Conservation (phyloP, 2,329 filamentous ascomycete species). For the Acrocalymma vagum region DNA sequence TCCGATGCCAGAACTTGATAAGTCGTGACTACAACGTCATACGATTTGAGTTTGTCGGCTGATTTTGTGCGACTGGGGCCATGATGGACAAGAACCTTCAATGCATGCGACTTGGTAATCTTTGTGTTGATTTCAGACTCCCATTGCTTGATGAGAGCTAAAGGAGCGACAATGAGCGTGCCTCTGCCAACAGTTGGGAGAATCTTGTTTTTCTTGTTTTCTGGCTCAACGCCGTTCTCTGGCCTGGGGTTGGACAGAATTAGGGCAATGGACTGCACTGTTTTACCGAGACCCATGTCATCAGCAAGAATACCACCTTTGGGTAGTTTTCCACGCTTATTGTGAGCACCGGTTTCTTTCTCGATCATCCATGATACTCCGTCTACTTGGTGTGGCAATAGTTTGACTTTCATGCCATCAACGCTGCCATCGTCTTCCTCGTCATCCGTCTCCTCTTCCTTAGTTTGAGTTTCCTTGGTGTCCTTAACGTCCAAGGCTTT, state of each 20-base stretch:
- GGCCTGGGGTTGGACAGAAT: slow-evolving; percentile 82
- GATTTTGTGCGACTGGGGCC: slow-evolving; percentile 85
- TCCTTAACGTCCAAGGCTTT: slow-evolving; percentile 54
- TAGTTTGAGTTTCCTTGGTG: slow-evolving; percentile 61
- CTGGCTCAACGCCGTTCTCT: slow-evolving; percentile 57
- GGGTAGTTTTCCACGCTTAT: slow-evolving; percentile 78
- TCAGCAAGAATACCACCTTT: slow-evolving; percentile 96
- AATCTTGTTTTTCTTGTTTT: slow-evolving; percentile 70
- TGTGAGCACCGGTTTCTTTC: slow-evolving; percentile 86
- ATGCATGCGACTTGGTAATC: slow-evolving; percentile 71
- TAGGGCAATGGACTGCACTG: slow-evolving; percentile 89
- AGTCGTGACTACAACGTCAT: slow-evolving; percentile 96
- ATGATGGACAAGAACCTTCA: slow-evolving; percentile 90
- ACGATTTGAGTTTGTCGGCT: slow-evolving; percentile 77
- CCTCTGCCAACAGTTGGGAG: slow-evolving; percentile 74
- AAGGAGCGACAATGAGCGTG: slow-evolving; percentile 89
- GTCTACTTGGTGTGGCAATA: slow-evolving; percentile 93
- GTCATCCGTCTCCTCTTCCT: slow-evolving; percentile 53
- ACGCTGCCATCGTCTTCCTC: slow-evolving; percentile 69
- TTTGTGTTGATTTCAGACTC: slow-evolving; percentile 90
- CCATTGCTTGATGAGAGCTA: slow-evolving; percentile 97
- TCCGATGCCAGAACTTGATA: slow-evolving; percentile 96
- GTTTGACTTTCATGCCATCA: slow-evolving; percentile 83
- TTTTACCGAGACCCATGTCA: slow-evolving; percentile 98
- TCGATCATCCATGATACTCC: slow-evolving; percentile 95